Evolutionary conservation across 352 stramenopile genomes (phyloP).

Genomic region (Pythium guiyangense): DNA sequence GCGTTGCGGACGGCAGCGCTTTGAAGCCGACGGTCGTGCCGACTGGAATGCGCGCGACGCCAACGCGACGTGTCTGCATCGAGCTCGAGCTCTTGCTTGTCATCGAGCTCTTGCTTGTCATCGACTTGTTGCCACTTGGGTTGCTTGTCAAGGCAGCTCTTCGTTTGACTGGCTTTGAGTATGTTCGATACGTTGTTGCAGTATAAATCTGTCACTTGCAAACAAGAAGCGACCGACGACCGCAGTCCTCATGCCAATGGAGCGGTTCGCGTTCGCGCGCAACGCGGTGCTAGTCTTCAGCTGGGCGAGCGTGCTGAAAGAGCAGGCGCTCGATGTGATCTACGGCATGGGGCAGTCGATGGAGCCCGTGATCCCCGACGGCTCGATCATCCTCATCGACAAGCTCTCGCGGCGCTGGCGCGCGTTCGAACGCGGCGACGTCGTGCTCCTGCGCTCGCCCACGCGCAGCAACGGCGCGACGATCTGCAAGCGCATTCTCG

Average conservation of each 20-base stretch:
- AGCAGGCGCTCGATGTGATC: slow-evolving; percentile 70
- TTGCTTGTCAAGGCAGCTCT: no score
- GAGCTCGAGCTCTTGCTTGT: neutral
- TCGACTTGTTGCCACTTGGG: no score
- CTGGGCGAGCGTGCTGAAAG: slow-evolving; percentile 60
- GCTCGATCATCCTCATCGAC: slow-evolving; percentile 83
- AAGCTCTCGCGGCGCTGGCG: slow-evolving; percentile 65
- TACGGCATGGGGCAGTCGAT: slow-evolving; percentile 87
- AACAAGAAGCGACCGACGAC: neutral
- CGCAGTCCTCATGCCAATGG: neutral
- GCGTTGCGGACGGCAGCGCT: slow-evolving; percentile 4
- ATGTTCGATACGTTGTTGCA: no score
- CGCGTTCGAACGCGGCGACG: slow-evolving; percentile 59
- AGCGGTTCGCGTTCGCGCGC: slow-evolving; percentile 18
- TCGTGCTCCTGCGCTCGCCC: slow-evolving; percentile 81
- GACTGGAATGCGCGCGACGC: neutral
- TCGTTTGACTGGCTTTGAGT: no score
- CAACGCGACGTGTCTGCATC: neutral
- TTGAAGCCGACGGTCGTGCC: slow-evolving; percentile 11
- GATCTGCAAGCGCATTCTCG: slow-evolving; percentile 87
- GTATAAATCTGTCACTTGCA: no score
- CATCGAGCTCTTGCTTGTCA: neutral
- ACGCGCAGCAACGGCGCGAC: slow-evolving; percentile 65
- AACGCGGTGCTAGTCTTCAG: slow-evolving; percentile 53
- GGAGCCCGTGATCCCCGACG: slow-evolving; percentile 71